Percentiles rank a stretch among this genome's conserved stretches.
Evolutionary conservation across 139 green algal species (phyloP).

Genomic region (Volvox africanus): DNA sequence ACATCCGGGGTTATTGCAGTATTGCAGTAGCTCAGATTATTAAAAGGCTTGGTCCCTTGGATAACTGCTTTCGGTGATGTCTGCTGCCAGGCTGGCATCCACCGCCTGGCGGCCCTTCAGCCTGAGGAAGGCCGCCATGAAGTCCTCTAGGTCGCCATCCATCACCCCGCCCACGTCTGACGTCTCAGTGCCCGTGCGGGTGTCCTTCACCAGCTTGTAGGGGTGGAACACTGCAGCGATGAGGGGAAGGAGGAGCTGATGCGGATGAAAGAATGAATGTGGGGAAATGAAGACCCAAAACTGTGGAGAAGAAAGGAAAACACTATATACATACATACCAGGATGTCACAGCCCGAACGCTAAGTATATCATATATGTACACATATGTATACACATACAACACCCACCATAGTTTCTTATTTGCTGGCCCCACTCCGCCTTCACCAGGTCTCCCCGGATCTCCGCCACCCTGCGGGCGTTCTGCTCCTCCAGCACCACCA

Average conservation of each 20-base stretch:
- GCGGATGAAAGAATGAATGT: not conserved
- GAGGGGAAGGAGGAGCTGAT: slow-evolving; percentile 66
- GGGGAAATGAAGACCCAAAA: too few relatives aligned
- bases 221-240: slow-evolving; percentile 88
- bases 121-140: slow-evolving; percentile 62
- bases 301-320: not conserved
- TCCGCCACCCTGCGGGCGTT: slow-evolving; percentile 75
- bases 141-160: slow-evolving; percentile 74
- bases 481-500: slow-evolving; percentile 92
- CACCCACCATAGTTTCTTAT: slow-evolving; percentile 92
- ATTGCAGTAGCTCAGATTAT: too few relatives aligned
- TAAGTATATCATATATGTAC: too few relatives aligned
- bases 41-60: too few relatives aligned
- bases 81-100: not conserved
- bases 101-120: slow-evolving; percentile 43
- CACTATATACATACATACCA: not conserved
- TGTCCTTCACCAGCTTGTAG: slow-evolving; percentile 97
- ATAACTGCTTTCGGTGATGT: not conserved
- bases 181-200: slow-evolving; percentile 84
- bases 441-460: slow-evolving; percentile 94
- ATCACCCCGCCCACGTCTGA: slow-evolving; percentile 77
- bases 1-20: too few relatives aligned
- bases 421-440: slow-evolving; percentile 97
- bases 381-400: not conserved
- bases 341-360: not conserved